These are phyloP conservation scores for Aspergillus carbonarius DNA, from an alignment of 2,329 filamentous ascomycete species.

Conservation along the genomic window DNA sequence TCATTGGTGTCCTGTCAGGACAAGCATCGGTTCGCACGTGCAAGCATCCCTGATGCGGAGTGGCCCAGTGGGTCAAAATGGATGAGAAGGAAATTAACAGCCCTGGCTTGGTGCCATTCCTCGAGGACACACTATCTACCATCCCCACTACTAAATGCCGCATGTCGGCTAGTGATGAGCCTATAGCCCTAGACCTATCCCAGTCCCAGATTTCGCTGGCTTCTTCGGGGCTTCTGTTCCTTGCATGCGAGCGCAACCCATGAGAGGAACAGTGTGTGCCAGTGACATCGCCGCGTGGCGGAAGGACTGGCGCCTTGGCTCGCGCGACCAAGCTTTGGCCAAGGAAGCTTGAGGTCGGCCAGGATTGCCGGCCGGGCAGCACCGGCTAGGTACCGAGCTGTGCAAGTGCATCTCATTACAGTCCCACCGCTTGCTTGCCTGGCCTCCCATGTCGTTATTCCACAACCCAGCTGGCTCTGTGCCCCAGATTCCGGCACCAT, in stretches of 20 bases:
- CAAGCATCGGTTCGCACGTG: neutral
- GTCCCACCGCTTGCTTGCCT: neutral
- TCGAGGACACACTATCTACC: neutral
- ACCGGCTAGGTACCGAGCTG: neutral
- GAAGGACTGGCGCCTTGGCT: neutral
- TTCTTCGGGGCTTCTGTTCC: neutral
- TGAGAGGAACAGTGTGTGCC: neutral
- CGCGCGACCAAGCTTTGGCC: neutral
- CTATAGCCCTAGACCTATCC: neutral
- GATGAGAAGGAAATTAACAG: neutral
- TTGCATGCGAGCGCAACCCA: neutral
- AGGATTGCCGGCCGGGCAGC: neutral
- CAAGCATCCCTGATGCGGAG: neutral
- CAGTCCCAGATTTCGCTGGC: neutral
- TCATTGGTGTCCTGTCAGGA: neutral
- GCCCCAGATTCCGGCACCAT: neutral
- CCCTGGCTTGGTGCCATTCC: neutral
- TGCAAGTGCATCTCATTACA: neutral
- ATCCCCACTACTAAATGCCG: neutral
- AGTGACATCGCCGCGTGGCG: neutral
- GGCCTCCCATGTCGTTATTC: neutral
- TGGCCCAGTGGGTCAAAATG: neutral
- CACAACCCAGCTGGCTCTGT: too few species aligned
- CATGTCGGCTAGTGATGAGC: neutral
- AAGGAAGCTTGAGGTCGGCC: neutral